A percentile compares a stretch with the other conserved stretches of the same genome.
Conservation (phyloP, 2,329 filamentous ascomycete species). For the Fusarium sp. region DNA sequence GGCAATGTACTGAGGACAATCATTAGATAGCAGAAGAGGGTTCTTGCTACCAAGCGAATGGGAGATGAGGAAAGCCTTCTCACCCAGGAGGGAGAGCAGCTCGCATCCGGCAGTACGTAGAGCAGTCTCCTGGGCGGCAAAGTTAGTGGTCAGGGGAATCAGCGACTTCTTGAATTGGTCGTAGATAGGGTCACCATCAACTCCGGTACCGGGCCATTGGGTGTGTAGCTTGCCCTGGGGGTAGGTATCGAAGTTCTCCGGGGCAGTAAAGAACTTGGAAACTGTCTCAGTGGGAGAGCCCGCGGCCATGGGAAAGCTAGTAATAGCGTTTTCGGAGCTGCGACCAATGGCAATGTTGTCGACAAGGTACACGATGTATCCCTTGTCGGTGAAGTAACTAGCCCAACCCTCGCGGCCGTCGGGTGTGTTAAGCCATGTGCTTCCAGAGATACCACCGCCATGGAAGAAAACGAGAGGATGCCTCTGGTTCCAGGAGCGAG, state of each 20-base stretch:
- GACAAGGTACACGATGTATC: conserved; percentile 34
- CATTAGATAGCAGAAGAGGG: conserved; percentile 36
- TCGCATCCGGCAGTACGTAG: conserved; percentile 34
- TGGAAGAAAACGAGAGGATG: conserved; percentile 42
- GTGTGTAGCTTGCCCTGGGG: conserved; percentile 37
- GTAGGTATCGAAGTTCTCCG: conserved; percentile 26
- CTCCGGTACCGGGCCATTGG: conserved; percentile 38
- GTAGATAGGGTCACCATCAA: conserved; percentile 28
- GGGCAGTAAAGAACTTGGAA: conserved; percentile 35
- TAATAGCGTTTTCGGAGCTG: conserved; percentile 21
- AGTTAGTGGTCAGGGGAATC: conserved; percentile 37
- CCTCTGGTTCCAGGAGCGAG: neutral
- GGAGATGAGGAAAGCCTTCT: conserved; percentile 39
- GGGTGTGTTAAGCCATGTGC: conserved; percentile 41
- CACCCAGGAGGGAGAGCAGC: conserved; percentile 36
- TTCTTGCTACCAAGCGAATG: conserved; percentile 39
- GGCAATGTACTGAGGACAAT: conserved; percentile 34
- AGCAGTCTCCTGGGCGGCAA: conserved; percentile 32
- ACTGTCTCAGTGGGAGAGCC: conserved; percentile 32
- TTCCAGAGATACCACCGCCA: conserved; percentile 37
- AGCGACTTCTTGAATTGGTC: conserved; percentile 40
- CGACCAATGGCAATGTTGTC: conserved; percentile 32
- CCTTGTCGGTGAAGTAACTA: conserved; percentile 32
- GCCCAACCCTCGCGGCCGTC: conserved; percentile 40
- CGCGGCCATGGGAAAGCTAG: conserved; percentile 13